Evolutionary conservation across 2,329 filamentous ascomycete species (phyloP).

Genomic region (Pseudocercospora pini-densiflorae): DNA sequence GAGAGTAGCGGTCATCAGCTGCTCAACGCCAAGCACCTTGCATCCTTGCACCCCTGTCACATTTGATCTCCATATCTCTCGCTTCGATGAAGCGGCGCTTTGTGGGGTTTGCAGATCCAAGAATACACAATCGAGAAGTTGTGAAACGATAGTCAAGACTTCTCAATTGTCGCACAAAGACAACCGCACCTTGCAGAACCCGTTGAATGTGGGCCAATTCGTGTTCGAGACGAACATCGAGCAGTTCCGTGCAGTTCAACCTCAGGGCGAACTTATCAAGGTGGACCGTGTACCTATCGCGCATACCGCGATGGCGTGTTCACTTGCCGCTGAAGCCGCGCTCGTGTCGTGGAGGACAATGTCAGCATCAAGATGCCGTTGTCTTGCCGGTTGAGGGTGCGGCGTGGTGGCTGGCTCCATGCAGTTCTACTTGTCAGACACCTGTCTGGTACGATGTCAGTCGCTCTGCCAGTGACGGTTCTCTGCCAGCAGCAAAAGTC

Average conservation of each 20-base stretch:
- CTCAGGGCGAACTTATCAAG: background rate
- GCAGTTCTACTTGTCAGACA: too few relatives aligned
- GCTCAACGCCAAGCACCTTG: background rate
- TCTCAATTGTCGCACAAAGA: conserved; percentile 5
- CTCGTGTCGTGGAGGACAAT: background rate
- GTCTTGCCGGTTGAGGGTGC: background rate
- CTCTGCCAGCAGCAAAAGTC: background rate
- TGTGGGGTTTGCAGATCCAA: conserved; percentile 1
- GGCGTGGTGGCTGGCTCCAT: too few relatives aligned
- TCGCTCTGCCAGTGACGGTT: background rate
- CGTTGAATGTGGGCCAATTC: background rate
- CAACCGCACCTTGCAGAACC: conserved; percentile 4
- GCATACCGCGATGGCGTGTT: background rate
- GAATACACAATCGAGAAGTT: conserved; percentile 5
- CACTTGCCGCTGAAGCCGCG: background rate
- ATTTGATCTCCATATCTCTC: background rate
- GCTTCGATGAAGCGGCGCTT: background rate
- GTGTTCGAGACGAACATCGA: background rate
- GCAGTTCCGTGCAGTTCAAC: background rate
- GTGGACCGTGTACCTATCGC: background rate
- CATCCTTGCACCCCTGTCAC: conserved; percentile 4
- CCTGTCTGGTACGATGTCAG: background rate
- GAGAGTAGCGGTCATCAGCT: background rate
- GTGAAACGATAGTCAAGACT: conserved; percentile 5
- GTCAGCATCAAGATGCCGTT: background rate